Evolutionary conservation across 2,329 filamentous ascomycete genomes (phyloP), one percentile per base, ranked within the genome.

Genomic region (Macrophomina tecta): DNA sequence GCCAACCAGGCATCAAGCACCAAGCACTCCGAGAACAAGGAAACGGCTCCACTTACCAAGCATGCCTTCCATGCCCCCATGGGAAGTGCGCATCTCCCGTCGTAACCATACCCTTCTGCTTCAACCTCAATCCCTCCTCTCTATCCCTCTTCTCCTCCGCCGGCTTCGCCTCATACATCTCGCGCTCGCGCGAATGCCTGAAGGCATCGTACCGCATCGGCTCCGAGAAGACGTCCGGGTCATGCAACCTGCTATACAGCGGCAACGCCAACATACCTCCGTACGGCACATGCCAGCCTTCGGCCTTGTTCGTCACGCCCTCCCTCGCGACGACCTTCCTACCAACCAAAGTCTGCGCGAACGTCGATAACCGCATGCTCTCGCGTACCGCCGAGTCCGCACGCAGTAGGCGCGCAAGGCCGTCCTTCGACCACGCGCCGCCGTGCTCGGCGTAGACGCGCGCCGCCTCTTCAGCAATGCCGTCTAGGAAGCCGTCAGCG

Each of bases 231-330:
- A 77, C 61, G 18, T 70, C 69, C 16, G 70, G 64, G 64, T 78
- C 76, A 58, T 71, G 72, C 38, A 86, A 71, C 62, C 86, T 56
- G 58, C 42, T 34, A n/a, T 23, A 30, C 45, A 62, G 58, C 58
- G 58, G 58, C 45, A 62, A n/a, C 16, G 9, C 66, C 4, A 76
- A 46, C 32, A 68, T 69, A 2, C 71, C 69, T 36, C 74, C 74
- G 1, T 65, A n/a, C 1, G 74, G 71, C 3, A 74, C 53, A 40
- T 67, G 68, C 2, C 67, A 67, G 5, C 75, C 75, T 48, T 71
- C 67, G 1, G 72, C 72, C 8, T 72, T 68, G 51, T 65, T 65
- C 2, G 65, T 69, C 23, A 79, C 49, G 12, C 77, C 77, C 6
- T 69, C 67, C 5, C 65, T 40, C 0, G 70, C 67, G 11, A 76